These are phyloP conservation scores for Sporisorium scitamineum DNA, from an alignment of 1,284 basidiomycete genomes.

Conservation along the genomic window DNA sequence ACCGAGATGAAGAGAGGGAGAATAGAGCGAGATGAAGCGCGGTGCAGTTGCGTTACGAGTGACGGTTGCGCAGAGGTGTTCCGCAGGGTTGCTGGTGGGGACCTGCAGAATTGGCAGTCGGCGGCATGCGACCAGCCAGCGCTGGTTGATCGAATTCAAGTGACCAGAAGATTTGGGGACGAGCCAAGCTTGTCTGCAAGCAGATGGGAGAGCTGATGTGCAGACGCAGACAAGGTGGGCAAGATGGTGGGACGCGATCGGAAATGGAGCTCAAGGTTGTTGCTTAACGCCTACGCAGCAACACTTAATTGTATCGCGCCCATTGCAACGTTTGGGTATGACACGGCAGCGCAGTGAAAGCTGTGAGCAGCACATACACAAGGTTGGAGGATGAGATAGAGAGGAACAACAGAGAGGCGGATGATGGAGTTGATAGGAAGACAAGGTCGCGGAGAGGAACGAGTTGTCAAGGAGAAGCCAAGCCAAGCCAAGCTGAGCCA, in stretches of 20 bases:
- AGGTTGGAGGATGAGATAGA: background rate
- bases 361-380: too few relatives aligned
- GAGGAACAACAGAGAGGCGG: background rate
- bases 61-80: too few relatives aligned
- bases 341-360: background rate
- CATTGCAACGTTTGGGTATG: background rate
- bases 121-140: background rate
- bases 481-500: background rate
- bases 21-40: background rate
- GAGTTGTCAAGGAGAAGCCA: background rate
- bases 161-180: background rate
- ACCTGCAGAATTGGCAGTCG: background rate
- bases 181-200: background rate
- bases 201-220: background rate
- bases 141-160: background rate
- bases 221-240: background rate
- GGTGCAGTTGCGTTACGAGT: slow-evolving; percentile 7
- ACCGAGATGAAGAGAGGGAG: slow-evolving; percentile 3
- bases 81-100: slow-evolving; percentile 2
- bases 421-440: background rate
- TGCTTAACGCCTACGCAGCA: slow-evolving; percentile 1
- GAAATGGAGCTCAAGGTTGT: background rate
- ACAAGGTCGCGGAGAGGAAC: background rate
- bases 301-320: background rate
- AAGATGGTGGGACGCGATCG: slow-evolving; percentile 1